Base-by-base conservation (phyloP, 1,284 basidiomycete genomes). In the Malassezia restricta region DNA sequence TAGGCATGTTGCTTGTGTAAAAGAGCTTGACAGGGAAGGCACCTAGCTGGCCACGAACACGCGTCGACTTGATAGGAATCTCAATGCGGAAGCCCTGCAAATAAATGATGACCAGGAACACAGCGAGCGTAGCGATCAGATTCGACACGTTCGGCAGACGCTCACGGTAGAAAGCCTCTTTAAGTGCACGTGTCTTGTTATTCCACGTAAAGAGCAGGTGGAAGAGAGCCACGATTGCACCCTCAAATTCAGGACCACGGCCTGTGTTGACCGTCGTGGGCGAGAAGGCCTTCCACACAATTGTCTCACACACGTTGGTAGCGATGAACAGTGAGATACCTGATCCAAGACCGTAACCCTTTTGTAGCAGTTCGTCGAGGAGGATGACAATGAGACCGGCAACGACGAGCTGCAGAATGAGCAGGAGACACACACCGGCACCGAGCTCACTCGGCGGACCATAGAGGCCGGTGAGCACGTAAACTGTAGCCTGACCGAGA, bases 1-100 rank as follows among this genome's bases (percentile, higher is more conserved):
- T 98, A 59, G 92, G 91, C 92, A 96, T 96, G 80, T 96, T 98
- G 60, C 83, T 85, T 24, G 92, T 96, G 78, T 98, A 98, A 79
- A 98, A 98, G 41, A 98, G 82, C 78, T 96, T 98, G 78, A 98
- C 82, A 54, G 94, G 92, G 79, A 94, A 98, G 33, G 83, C 82
- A 43, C 87, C 90, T 44, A 89, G 82, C 76, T 96, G 90, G 30
- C 94, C 92, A 59, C 90, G 82, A 84, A 91, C 90, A 62, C 83
- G 82, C 79, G 89, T 91, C 76, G 83, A 86, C 82, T 98, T 96
- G 75, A 98, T 87, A 14, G 92, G 92, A 72, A 98, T 96, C 75
- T 98, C 92, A 64, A 96, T 86, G 57, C 92, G 81, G 86, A 98
- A 98, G 29, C 94, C 92, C 76, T 98, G 92, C 56, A 98, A 81